Percentiles rank a stretch among this genome's conserved stretches.
Conservation (phyloP, 345 rosid species). For the Eucalyptus cloeziana region DNA sequence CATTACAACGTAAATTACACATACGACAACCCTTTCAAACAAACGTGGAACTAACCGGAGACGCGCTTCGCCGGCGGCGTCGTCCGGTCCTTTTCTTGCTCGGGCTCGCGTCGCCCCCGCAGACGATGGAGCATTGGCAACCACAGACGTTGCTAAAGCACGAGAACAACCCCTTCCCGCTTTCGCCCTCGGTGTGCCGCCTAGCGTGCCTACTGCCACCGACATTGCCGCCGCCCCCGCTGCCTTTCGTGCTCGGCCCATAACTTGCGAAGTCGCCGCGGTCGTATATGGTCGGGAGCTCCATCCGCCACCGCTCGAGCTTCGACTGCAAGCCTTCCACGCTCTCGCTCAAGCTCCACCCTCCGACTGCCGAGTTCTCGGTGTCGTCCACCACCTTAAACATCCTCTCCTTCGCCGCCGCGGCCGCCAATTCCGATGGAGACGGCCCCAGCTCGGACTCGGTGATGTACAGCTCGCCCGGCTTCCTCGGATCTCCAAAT, state of each 20-base stretch:
- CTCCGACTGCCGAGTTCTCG: slow-evolving; percentile 17
- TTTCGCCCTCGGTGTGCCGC: slow-evolving; percentile 17
- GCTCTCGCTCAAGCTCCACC: slow-evolving; percentile 55
- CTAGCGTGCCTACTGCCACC: slow-evolving; percentile 6
- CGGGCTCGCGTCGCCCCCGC: slow-evolving; percentile 24
- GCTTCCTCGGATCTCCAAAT: not conserved
- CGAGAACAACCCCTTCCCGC: slow-evolving; percentile 32
- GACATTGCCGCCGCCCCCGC: slow-evolving; percentile 1
- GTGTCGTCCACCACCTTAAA: slow-evolving; percentile 8
- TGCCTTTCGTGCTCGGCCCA: slow-evolving; percentile 1
- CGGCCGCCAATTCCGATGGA: slow-evolving; percentile 61
- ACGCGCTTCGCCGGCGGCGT: not conserved
- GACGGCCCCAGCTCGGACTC: slow-evolving; percentile 80
- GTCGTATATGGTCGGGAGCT: slow-evolving; percentile 60
- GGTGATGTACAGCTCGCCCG: slow-evolving; percentile 18
- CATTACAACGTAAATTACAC: not conserved
- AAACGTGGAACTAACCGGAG: not conserved
- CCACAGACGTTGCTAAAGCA: slow-evolving; percentile 79
- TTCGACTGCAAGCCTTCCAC: slow-evolving; percentile 78
- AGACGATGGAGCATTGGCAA: slow-evolving; percentile 50
- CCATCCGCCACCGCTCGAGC: slow-evolving; percentile 75
- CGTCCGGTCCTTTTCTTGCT: not conserved
- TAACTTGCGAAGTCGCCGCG: slow-evolving; percentile 29
- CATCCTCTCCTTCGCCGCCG: slow-evolving; percentile 22
- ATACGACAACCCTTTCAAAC: not conserved